phyloP scores from a whole-genome alignment of 805 yeast species.

The Kodamaea kaohsiungensis region DNA sequence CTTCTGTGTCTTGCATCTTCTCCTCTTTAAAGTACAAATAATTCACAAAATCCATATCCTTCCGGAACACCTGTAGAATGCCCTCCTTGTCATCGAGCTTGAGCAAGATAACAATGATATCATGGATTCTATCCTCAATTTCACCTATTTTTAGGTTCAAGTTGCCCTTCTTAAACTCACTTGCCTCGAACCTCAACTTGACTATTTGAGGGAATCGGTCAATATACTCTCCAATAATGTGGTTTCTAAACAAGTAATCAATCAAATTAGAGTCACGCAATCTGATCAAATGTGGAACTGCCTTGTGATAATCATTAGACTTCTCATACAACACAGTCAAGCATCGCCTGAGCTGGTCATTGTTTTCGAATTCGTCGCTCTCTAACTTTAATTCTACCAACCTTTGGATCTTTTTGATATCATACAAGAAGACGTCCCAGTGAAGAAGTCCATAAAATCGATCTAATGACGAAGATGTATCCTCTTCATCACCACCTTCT shows the following conservation, averaged over 20 bases:
- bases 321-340: conserved; percentile 57
- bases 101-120: conserved; percentile 56
- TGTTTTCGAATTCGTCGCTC: conserved; percentile 15
- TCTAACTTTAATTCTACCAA: conserved; percentile 50
- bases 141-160: conserved; percentile 39
- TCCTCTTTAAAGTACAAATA: conserved; percentile 62
- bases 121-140: conserved; percentile 40
- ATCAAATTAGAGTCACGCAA: conserved; percentile 57
- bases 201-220: conserved; percentile 54
- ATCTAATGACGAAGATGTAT: neutral
- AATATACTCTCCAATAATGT: conserved; percentile 55
- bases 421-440: conserved; percentile 63
- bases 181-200: conserved; percentile 36
- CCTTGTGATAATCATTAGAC: conserved; percentile 57
- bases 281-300: conserved; percentile 62
- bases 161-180: conserved; percentile 29
- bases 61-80: conserved; percentile 50
- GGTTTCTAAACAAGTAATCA: conserved; percentile 59
- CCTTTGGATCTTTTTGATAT: conserved; percentile 43
- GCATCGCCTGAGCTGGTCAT: conserved; percentile 36
- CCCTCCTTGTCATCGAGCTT: conserved; percentile 51
- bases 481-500: conserved; percentile 18
- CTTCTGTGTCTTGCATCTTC: neutral
- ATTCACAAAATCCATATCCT: conserved; percentile 49
- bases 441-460: conserved; percentile 45